Evolutionary conservation across 2,329 filamentous ascomycete species (phyloP).

Genomic region (Penicillium expansum): DNA sequence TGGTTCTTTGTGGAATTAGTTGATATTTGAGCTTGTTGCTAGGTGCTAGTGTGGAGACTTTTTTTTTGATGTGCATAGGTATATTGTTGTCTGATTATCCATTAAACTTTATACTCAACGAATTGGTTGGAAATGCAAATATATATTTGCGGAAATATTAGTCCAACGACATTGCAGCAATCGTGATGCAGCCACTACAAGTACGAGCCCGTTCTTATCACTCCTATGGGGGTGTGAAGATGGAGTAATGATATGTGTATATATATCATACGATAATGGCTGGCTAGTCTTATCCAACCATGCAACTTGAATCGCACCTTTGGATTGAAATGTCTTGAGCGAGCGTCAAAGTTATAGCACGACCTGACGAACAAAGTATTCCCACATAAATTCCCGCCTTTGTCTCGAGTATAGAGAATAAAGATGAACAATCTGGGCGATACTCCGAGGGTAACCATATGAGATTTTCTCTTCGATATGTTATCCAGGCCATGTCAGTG

Average conservation of each 20-base stretch:
- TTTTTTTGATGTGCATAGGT: too few relatives aligned
- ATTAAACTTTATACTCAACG: not conserved
- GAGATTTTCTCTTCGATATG: not conserved
- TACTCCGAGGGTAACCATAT: not conserved
- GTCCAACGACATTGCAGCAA: not conserved
- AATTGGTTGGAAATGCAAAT: not conserved
- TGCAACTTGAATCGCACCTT: not conserved
- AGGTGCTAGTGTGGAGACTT: not conserved
- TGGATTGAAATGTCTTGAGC: not conserved
- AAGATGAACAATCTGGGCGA: not conserved
- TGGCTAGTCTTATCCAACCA: not conserved
- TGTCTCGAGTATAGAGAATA: not conserved
- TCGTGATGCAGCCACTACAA: not conserved
- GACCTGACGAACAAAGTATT: not conserved
- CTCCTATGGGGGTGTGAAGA: not conserved
- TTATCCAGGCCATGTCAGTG: not conserved
- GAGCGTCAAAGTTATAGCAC: not conserved
- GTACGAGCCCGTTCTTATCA: not conserved
- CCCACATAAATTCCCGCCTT: not conserved
- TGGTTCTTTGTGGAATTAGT: not conserved
- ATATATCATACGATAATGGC: not conserved
- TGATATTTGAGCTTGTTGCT: too few relatives aligned
- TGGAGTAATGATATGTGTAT: not conserved
- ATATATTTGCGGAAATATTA: not conserved
- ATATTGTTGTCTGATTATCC: too few relatives aligned